Evolutionary conservation across 306 rosid genomes (phyloP).

Genomic region (Prunus armeniaca): DNA sequence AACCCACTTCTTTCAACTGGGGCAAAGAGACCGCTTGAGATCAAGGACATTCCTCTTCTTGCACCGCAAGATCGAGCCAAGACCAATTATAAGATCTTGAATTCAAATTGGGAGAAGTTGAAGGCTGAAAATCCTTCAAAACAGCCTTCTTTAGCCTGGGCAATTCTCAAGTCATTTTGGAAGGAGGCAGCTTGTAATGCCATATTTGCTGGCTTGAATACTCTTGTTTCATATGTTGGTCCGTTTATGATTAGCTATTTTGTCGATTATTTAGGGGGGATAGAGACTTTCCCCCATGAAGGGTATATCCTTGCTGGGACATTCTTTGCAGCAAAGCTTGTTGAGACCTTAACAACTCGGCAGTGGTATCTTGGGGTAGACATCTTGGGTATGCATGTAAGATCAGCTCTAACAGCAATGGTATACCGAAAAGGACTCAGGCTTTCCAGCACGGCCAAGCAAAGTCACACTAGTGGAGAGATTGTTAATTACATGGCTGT

Average conservation of each 20-base stretch:
- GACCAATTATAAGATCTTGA: constrained; percentile 69
- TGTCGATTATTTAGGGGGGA: constrained; percentile 91
- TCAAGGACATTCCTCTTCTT: constrained; percentile 96
- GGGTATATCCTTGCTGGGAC: constrained; percentile 90
- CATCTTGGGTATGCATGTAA: constrained; percentile 96
- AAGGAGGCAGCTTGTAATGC: constrained; percentile 96
- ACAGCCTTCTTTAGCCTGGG: constrained; percentile 92
- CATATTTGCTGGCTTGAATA: constrained; percentile 86
- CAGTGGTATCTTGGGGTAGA: constrained; percentile 99
- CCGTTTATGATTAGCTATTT: constrained; percentile 95
- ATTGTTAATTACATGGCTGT: constrained; percentile 97
- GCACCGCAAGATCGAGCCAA: constrained; percentile 82
- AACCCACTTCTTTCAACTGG: constrained; percentile 79
- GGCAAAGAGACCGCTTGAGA: constrained; percentile 91
- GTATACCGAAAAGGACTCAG: constrained; percentile 89
- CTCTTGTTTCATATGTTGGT: constrained; percentile 92
- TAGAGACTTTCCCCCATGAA: constrained; percentile 71
- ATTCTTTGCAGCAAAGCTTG: constrained; percentile 84
- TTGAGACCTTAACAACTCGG: constrained; percentile 87
- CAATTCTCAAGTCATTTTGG: constrained; percentile 82
- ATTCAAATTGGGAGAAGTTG: constrained; percentile 85
- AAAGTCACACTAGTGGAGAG: constrained; percentile 96
- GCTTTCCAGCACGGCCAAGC: constrained; percentile 87
- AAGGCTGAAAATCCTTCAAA: constrained; percentile 57
- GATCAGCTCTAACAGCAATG: constrained; percentile 95